Evolutionary conservation across 495 filamentous ascomycete species (phyloP), one percentile per base, ranked within the genome.

Genomic region (Margaritispora aquatica): DNA sequence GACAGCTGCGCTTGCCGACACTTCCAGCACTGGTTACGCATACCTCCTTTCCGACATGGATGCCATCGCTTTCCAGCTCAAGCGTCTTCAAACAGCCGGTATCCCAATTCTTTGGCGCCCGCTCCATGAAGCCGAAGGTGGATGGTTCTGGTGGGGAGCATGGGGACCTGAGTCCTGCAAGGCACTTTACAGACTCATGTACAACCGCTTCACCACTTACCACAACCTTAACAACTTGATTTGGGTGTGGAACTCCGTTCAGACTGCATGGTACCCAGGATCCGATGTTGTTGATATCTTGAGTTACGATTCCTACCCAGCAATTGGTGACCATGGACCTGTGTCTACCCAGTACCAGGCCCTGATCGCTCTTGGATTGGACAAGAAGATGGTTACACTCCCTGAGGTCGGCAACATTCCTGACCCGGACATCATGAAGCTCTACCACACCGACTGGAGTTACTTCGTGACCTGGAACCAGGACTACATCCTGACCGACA

Each of bases 91-190:
- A 44, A 52, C 38, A 0, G 76, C 74, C 0, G 67, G 68, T 11
- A 64, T 78, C 13, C 74, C 76, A 15, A 64, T 79, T 8, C 68
- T 79, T 5, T 79, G 65, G 60, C 64, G 76, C 0, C 76, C 76
- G 1, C 67, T 79, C 1, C 76, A 79, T 66, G 76, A 79, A 54
- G 76, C 76, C 15, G 76, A 79, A 51, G 77, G 77, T 2, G 70
- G 52, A 1, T 80, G 77, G 77, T 80, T 79, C 68, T 80, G 77
- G 77, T 79, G 77, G 77, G 77, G 77, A 15, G 77, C 76, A 7
- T 71, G 75, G 63, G 76, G 76, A 0, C 51, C 77, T 26, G 77
- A 67, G 53, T 65, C 75, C 21, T 66, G 63, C 62, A 79, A 78
- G 66, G 60, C 73, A 53, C 68, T 79, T 1, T 79, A 63, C 34